Evolutionary conservation across 2,329 filamentous ascomycete species (phyloP).

Genomic region (Colletotrichum melonis): DNA sequence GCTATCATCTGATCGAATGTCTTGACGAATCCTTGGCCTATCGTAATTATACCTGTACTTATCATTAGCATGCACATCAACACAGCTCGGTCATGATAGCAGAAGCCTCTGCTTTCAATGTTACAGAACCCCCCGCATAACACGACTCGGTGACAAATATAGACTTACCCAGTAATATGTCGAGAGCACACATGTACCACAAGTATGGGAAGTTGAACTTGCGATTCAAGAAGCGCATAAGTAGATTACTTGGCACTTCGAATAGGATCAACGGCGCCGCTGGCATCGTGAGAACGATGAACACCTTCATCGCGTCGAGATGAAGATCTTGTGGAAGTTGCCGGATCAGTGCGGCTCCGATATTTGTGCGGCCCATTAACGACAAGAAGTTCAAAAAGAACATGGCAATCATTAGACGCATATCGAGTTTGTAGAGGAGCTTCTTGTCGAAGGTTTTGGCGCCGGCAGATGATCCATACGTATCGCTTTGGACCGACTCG

Average conservation of each 20-base stretch:
- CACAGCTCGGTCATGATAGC: too few species aligned
- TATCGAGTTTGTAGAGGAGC: slow-evolving; percentile 41
- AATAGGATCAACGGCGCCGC: slow-evolving; percentile 31
- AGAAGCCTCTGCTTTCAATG: too few species aligned
- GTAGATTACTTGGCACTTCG: slow-evolving; percentile 40
- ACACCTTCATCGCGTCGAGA: slow-evolving; percentile 38
- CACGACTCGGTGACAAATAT: too few species aligned
- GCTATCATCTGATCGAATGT: slow-evolving; percentile 37
- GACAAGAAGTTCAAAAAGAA: slow-evolving; percentile 44
- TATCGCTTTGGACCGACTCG: slow-evolving; percentile 1
- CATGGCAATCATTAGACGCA: slow-evolving; percentile 40
- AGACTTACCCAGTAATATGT: slow-evolving; percentile 36
- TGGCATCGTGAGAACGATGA: slow-evolving; percentile 38
- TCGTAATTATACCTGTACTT: slow-evolving; percentile 39
- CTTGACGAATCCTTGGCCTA: slow-evolving; percentile 41
- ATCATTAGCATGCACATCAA: not conserved
- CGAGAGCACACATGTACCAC: slow-evolving; percentile 39
- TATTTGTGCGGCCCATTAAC: slow-evolving; percentile 42
- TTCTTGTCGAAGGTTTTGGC: slow-evolving; percentile 38
- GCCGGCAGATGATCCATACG: not conserved
- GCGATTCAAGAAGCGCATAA: slow-evolving; percentile 35
- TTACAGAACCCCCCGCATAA: too few species aligned
- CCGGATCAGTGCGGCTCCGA: slow-evolving; percentile 40
- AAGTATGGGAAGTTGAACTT: slow-evolving; percentile 31
- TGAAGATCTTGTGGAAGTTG: slow-evolving; percentile 40